Base-by-base conservation (phyloP, 139 green algal species). In the Klebsormidium nitens region DNA sequence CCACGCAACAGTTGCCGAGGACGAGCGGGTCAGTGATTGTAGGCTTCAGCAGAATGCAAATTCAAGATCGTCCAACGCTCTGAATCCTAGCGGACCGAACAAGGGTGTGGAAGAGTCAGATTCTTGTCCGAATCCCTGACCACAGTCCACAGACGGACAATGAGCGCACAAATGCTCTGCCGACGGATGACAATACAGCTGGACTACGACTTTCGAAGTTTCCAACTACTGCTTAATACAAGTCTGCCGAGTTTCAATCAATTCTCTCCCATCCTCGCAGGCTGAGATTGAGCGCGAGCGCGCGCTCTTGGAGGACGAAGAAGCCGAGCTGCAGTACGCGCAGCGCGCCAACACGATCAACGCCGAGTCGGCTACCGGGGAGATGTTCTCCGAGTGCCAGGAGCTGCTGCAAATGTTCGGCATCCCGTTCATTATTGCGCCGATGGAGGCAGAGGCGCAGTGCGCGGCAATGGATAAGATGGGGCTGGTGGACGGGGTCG, bases 341-440 rank as follows among this genome's bases (percentile, higher is more conserved):
- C 67, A 78, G 71, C 56, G 34, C 2, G 36, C 8, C 23, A 56
- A 74, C 28, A 32, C 35, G 37, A 34, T 40, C 2, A 35, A 75
- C 28, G 64, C 64, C 19, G 71, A 76, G 3, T 42, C 26, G 29
- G 71, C 69, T 35, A 50, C 63, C 32, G 42, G n/a, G 5, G 71
- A 78, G 1, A 78, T 78, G 71, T 38, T 78, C 5, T 14, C 28
- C 1, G 71, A 78, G 55, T 75, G 67, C 36, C 71, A 78, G 66
- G 72, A 80, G 35, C 65, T 80, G 32, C 72, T 80, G 14, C 67
- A 77, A 37, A 39, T 77, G 52, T 98, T 98, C 86, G 94, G 93
- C 1, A 64, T 99, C 74, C 93, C 93, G 2, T 99, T 89, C 78
- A 90, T 99, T n/a, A 87, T 97, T 32, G 94, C 94, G 3, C 93